A percentile compares a stretch with the other conserved stretches of the same genome.
Evolutionary conservation across 2,329 filamentous ascomycete species (phyloP).

Genomic region (Epichloe uncinata): DNA sequence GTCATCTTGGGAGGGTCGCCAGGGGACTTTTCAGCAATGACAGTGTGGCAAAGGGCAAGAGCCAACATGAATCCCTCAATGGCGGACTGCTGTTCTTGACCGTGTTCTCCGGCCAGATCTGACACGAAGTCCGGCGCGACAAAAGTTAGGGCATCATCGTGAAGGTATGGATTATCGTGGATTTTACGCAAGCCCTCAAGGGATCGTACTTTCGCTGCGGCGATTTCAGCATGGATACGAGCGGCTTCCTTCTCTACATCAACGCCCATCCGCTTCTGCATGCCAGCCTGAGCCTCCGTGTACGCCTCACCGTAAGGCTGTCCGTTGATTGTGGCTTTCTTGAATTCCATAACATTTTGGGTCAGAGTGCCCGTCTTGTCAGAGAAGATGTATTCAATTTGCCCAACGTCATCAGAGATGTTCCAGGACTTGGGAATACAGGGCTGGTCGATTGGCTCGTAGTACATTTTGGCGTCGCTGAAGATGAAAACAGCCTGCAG

Average conservation of each 20-base stretch:
- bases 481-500: slow-evolving; percentile 95
- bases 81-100: slow-evolving; percentile 60
- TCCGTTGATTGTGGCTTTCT: slow-evolving; percentile 95
- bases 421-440: slow-evolving; percentile 98
- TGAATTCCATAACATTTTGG: slow-evolving; percentile 99
- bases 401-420: slow-evolving; percentile 92
- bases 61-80: slow-evolving; percentile 90
- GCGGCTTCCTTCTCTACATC: slow-evolving; percentile 72
- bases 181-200: slow-evolving; percentile 59
- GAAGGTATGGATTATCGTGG: slow-evolving; percentile 81
- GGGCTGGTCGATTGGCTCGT: slow-evolving; percentile 83
- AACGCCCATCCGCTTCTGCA: slow-evolving; percentile 83
- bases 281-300: slow-evolving; percentile 89
- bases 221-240: slow-evolving; percentile 64
- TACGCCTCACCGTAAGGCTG: slow-evolving; percentile 94
- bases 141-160: slow-evolving; percentile 83
- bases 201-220: slow-evolving; percentile 59
- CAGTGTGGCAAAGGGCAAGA: slow-evolving; percentile 89
- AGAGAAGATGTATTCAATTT: slow-evolving; percentile 98
- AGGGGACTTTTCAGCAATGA: slow-evolving; percentile 79
- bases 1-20: slow-evolving; percentile 85
- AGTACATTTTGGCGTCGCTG: slow-evolving; percentile 93
- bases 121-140: slow-evolving; percentile 79
- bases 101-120: slow-evolving; percentile 67
- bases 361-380: slow-evolving; percentile 96